These are phyloP conservation scores for Nakazawaea peltata DNA, from an alignment of 805 yeast genomes.

Conservation along the genomic window DNA sequence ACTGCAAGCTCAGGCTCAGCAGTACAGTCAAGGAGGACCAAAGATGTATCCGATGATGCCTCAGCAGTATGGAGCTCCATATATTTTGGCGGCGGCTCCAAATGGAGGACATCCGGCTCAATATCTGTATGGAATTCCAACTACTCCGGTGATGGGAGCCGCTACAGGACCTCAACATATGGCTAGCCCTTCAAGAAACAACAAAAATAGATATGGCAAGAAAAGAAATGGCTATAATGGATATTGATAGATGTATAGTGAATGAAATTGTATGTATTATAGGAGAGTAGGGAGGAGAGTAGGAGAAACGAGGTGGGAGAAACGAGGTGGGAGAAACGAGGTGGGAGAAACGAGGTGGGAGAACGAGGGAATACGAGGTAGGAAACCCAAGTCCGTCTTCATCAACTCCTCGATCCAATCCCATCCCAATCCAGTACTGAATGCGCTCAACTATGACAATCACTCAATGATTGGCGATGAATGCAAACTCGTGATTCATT, in stretches of 20 bases:
- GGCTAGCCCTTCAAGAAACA: background rate
- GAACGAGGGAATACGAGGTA: background rate
- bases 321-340: background rate
- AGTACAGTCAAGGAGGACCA: no score
- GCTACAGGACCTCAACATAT: background rate
- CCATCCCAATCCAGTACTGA: no score
- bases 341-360: background rate
- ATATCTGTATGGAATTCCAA: background rate
- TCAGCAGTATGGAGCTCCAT: no score
- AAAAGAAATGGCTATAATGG: background rate
- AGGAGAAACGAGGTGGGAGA: background rate
- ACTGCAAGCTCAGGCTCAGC: background rate
- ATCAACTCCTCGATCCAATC: no score
- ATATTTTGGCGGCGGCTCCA: no score
- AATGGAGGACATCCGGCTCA: background rate
- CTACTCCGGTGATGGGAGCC: background rate
- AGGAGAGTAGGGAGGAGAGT: background rate
- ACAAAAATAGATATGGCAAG: background rate
- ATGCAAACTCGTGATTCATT: no score
- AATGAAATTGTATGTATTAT: background rate
- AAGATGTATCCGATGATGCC: conserved; percentile 4
- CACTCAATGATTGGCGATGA: no score
- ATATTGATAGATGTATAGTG: no score
- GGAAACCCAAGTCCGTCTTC: no score
- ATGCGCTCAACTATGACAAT: no score